Evolutionary conservation across 495 filamentous ascomycete genomes (phyloP).

Genomic region (Hyphodiscus hymeniophilus): DNA sequence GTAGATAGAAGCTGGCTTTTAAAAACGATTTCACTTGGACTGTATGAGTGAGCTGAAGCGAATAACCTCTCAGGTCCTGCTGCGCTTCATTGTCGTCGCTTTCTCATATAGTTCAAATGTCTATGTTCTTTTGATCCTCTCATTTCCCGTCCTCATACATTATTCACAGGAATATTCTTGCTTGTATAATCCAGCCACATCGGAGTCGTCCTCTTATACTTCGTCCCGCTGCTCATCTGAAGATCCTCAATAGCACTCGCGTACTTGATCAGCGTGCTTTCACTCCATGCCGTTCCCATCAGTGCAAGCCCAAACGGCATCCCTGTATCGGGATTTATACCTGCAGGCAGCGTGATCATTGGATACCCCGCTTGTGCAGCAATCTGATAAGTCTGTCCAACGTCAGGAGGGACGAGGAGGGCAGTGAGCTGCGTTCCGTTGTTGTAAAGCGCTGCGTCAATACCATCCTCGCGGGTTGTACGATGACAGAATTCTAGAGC

Average conservation of each 20-base stretch:
- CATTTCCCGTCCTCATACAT: slow-evolving; percentile 9
- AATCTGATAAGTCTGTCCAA: slow-evolving; percentile 50
- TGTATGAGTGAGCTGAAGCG: no score
- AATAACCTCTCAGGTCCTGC: no score
- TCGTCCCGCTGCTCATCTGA: slow-evolving; percentile 13
- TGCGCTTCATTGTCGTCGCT: no score
- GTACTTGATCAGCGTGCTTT: slow-evolving; percentile 52
- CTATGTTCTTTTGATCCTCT: not conserved
- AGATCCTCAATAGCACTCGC: slow-evolving; percentile 62
- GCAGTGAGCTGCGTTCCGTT: slow-evolving; percentile 43
- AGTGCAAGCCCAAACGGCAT: slow-evolving; percentile 66
- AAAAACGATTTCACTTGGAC: no score
- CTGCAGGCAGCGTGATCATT: slow-evolving; percentile 59
- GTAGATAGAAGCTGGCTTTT: no score
- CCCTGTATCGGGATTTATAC: slow-evolving; percentile 40
- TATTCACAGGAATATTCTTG: slow-evolving; percentile 21
- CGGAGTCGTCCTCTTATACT: slow-evolving; percentile 13
- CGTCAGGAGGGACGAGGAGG: slow-evolving; percentile 59
- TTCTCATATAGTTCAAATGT: no score
- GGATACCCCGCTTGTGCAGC: slow-evolving; percentile 58
- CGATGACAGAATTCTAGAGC: slow-evolving; percentile 52
- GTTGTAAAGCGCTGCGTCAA: slow-evolving; percentile 54
- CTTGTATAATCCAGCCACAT: slow-evolving; percentile 13
- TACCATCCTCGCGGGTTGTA: slow-evolving; percentile 53
- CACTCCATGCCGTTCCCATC: slow-evolving; percentile 57